Percentiles rank a stretch among this genome's conserved stretches.
These are phyloP conservation scores for Fusarium sp. DNA, from an alignment of 2,329 filamentous ascomycete genomes.

Conservation along the genomic window DNA sequence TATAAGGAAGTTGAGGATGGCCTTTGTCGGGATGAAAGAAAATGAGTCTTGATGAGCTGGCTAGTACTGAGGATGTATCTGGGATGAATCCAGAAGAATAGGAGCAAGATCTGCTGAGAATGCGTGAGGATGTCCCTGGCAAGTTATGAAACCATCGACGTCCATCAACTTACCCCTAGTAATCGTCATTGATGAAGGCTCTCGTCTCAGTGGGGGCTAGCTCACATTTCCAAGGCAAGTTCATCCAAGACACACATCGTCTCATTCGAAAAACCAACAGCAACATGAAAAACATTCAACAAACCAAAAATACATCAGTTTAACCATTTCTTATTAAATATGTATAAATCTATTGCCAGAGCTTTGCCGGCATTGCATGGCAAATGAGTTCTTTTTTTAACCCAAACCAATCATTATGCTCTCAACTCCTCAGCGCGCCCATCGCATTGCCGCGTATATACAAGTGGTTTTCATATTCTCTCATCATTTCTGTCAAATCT, in stretches of 20 bases:
- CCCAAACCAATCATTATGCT: conserved; percentile 42
- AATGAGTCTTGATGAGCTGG: background rate
- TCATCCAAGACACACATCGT: background rate
- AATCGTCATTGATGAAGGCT: conserved; percentile 32
- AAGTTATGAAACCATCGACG: background rate
- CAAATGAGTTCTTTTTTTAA: conserved; percentile 41
- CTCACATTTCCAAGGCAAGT: conserved; percentile 3
- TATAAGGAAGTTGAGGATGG: background rate
- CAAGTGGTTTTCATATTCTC: conserved; percentile 37
- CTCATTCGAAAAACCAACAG: background rate
- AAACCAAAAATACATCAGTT: conserved; percentile 24
- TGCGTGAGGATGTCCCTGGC: background rate
- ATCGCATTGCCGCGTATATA: conserved; percentile 45
- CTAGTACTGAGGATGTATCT: background rate
- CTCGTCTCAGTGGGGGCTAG: conserved; percentile 27
- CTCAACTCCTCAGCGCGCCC: conserved; percentile 44
- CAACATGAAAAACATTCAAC: background rate
- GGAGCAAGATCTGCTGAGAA: background rate
- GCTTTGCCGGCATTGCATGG: conserved; percentile 35
- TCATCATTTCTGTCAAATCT: conserved; percentile 19
- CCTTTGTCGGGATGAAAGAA: background rate
- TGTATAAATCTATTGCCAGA: conserved; percentile 41
- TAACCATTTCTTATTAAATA: conserved; percentile 44
- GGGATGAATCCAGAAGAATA: background rate
- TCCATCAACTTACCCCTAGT: background rate